phyloP scores from a whole-genome alignment of 1,284 basidiomycete species.

The Papiliotrema terrestris region DNA sequence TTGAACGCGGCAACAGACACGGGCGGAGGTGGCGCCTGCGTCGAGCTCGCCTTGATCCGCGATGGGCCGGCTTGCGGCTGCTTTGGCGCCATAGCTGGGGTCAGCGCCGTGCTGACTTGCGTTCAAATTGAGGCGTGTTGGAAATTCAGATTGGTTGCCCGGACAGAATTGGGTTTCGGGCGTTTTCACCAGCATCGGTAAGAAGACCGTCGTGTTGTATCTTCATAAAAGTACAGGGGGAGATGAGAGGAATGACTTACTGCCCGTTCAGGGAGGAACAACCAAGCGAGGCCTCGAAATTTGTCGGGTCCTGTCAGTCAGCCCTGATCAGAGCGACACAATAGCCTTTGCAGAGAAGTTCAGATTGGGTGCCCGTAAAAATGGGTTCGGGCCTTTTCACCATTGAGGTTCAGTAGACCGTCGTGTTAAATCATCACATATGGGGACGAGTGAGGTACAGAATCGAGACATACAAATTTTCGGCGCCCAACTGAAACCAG shows the following conservation, averaged over 20 bases:
- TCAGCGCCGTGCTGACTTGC: too few species aligned
- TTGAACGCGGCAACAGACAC: conserved; percentile 45
- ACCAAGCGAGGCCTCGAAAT: neutral
- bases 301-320: neutral
- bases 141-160: conserved; percentile 40
- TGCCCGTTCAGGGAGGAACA: neutral
- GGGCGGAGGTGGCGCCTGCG: conserved; percentile 40
- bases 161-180: conserved; percentile 17
- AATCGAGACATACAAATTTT: neutral
- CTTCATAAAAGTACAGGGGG: neutral
- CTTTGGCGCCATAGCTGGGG: conserved; percentile 29
- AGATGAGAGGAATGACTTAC: neutral
- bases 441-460: conserved; percentile 4
- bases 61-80: conserved; percentile 44
- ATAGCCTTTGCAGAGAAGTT: conserved; percentile 5
- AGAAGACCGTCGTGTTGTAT: conserved; percentile 14
- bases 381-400: conserved; percentile 46
- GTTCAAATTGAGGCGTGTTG: neutral
- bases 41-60: conserved; percentile 29
- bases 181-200: conserved; percentile 4
- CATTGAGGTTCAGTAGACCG: conserved; percentile 44
- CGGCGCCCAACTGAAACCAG: neutral
- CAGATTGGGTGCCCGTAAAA: conserved; percentile 37
- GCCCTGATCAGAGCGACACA: too few species aligned
- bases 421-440: conserved; percentile 49